Conservation (phyloP, 441 rosid species). For the Pelargonium citronellum region DNA sequence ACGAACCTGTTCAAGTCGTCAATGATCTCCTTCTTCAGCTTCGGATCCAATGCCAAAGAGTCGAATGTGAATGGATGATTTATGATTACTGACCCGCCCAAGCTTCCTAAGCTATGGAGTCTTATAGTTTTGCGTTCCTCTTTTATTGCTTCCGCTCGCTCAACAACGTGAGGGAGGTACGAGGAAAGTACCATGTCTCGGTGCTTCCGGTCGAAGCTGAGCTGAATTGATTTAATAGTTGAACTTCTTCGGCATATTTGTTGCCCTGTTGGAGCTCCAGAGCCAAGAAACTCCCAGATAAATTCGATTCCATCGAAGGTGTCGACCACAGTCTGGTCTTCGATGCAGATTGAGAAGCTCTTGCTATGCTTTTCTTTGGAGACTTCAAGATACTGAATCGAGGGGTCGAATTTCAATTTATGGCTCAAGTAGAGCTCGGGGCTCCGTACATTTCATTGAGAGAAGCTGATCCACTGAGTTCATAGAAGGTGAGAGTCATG, state of each 20-base stretch:
- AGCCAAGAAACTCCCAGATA: constrained; percentile 38
- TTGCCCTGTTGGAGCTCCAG: constrained; percentile 25
- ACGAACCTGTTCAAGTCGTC: constrained; percentile 52
- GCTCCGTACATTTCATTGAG: constrained; percentile 48
- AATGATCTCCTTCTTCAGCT: constrained; percentile 30
- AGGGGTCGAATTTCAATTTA: constrained; percentile 31
- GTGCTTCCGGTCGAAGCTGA: constrained; percentile 43
- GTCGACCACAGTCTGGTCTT: constrained; percentile 49
- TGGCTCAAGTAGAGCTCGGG: constrained; percentile 38
- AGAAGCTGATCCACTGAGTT: constrained; percentile 23
- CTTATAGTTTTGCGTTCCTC: constrained; percentile 45
- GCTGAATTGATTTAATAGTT: constrained; percentile 40
- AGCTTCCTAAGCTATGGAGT: constrained; percentile 33
- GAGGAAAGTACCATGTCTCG: constrained; percentile 35
- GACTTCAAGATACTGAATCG: constrained; percentile 40
- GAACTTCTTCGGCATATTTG: constrained; percentile 7
- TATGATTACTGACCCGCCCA: constrained; percentile 38
- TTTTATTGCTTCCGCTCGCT: constrained; percentile 28
- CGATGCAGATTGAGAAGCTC: constrained; percentile 31
- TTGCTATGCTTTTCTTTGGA: constrained; percentile 34
- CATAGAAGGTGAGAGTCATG: constrained; percentile 19
- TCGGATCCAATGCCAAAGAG: constrained; percentile 48
- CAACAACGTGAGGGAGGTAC: constrained; percentile 41
- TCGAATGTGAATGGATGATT: constrained; percentile 72
- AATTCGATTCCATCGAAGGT: constrained; percentile 40